These are phyloP conservation scores for Mariannaea elegans DNA, from an alignment of 2,329 filamentous ascomycete genomes.

Conservation along the genomic window DNA sequence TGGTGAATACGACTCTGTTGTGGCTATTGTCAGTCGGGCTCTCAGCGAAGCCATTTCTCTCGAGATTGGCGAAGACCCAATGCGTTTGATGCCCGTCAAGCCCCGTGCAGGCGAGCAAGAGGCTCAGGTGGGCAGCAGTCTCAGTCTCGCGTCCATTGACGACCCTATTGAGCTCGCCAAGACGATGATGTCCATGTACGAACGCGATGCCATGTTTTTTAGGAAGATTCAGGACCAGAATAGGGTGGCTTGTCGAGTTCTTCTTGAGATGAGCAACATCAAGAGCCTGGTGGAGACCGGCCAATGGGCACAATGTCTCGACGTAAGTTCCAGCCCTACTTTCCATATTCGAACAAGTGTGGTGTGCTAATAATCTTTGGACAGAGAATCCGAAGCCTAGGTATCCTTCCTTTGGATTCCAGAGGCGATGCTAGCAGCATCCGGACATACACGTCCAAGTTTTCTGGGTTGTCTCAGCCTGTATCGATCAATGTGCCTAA, in stretches of 20 bases:
- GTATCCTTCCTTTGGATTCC: constrained; percentile 82
- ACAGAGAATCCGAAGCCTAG: constrained; percentile 76
- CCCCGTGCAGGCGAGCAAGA: constrained; percentile 64
- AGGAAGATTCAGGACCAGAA: constrained; percentile 66
- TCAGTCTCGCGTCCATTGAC: constrained; percentile 68
- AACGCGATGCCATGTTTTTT: constrained; percentile 68
- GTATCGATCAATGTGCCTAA: constrained; percentile 91
- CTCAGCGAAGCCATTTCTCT: constrained; percentile 89
- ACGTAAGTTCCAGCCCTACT: constrained; percentile 56
- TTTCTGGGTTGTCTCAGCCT: constrained; percentile 79
- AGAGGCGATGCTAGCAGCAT: constrained; percentile 80
- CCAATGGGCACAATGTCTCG: constrained; percentile 66
- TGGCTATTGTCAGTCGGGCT: constrained; percentile 86
- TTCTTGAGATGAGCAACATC: constrained; percentile 69
- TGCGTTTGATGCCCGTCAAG: constrained; percentile 82
- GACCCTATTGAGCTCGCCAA: constrained; percentile 67
- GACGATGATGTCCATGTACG: constrained; percentile 72
- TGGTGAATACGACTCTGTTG: constrained; percentile 94
- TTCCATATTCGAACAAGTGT: not conserved
- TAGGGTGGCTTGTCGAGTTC: constrained; percentile 63
- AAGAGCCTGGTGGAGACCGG: constrained; percentile 63
- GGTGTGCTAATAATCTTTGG: constrained; percentile 27
- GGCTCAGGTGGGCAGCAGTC: constrained; percentile 60
- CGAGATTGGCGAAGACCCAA: constrained; percentile 82
- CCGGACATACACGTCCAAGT: constrained; percentile 81